Conservation (phyloP, 768 basidiomycete genomes). For the Mrakia blollopis region DNA sequence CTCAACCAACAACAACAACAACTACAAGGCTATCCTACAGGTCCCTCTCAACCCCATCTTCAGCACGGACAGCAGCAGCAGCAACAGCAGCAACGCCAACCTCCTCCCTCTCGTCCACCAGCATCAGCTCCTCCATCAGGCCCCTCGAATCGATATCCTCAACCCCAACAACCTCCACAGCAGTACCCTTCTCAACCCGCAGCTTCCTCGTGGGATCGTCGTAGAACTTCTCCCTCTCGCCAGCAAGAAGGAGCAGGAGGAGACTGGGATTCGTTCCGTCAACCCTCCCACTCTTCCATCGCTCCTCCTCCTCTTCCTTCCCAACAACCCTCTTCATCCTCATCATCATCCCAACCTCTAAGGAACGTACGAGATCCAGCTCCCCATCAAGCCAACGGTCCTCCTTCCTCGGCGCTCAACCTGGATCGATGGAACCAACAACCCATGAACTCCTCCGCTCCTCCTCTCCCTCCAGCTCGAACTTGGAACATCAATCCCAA, state of each 20-base stretch:
- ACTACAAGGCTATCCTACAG: not conserved
- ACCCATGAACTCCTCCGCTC: not conserved
- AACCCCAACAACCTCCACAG: not conserved
- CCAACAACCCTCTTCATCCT: not conserved
- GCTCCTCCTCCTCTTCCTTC: not conserved
- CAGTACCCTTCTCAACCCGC: not conserved
- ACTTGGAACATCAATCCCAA: not conserved
- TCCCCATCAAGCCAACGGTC: not conserved
- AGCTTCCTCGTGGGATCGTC: constrained; percentile 8
- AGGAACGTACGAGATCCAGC: not conserved
- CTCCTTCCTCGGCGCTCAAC: not conserved
- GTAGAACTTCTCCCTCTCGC: not conserved
- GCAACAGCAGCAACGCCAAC: not conserved
- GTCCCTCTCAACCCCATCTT: not conserved
- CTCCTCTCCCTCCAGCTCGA: not conserved
- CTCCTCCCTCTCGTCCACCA: not conserved
- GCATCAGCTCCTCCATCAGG: not conserved
- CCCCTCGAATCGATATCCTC: not conserved
- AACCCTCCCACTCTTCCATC: not conserved
- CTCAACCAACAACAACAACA: not conserved
- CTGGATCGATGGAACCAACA: constrained; percentile 3
- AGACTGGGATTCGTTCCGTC: constrained; percentile 6
- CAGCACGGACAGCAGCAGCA: not conserved
- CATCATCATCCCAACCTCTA: not conserved
- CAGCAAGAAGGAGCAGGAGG: not conserved